Evolutionary conservation across 2,329 filamentous ascomycete genomes (phyloP).

Genomic region (Pseudogymnoascus sp.): DNA sequence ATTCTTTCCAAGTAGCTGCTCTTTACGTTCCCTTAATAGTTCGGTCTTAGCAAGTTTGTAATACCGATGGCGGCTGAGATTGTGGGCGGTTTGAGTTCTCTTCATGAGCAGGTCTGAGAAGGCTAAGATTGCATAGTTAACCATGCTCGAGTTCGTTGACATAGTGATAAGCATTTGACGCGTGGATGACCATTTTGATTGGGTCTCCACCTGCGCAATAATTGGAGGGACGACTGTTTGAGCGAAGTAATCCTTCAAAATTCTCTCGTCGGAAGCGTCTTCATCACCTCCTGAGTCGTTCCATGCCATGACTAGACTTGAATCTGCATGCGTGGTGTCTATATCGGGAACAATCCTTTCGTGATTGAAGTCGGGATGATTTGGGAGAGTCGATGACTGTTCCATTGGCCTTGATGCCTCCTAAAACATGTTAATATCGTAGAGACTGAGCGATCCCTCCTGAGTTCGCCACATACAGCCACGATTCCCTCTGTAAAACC

Average conservation of each 20-base stretch:
- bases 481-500: not conserved
- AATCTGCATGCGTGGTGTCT: not conserved
- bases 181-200: slow-evolving; percentile 43
- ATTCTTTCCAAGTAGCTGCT: not conserved
- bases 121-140: slow-evolving; percentile 40
- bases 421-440: slow-evolving; percentile 9
- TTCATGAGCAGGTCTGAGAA: slow-evolving; percentile 37
- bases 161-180: slow-evolving; percentile 40
- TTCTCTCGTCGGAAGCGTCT: slow-evolving; percentile 28
- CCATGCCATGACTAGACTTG: not conserved
- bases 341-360: not conserved
- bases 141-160: slow-evolving; percentile 38
- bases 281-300: slow-evolving; percentile 15
- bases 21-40: slow-evolving; percentile 5
- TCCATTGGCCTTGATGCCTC: slow-evolving; percentile 13
- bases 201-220: slow-evolving; percentile 43
- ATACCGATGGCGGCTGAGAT: slow-evolving; percentile 9
- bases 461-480: not conserved
- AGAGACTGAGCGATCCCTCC: not conserved
- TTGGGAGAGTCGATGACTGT: not conserved
- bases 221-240: slow-evolving; percentile 43
- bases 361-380: not conserved
- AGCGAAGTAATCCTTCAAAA: slow-evolving; percentile 40
- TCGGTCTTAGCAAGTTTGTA: slow-evolving; percentile 12
- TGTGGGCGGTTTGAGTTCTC: slow-evolving; percentile 14